Evolutionary conservation across 2,329 filamentous ascomycete genomes (phyloP), one percentile per base, ranked within the genome.

Genomic region (Xylariomycetidae sp.): DNA sequence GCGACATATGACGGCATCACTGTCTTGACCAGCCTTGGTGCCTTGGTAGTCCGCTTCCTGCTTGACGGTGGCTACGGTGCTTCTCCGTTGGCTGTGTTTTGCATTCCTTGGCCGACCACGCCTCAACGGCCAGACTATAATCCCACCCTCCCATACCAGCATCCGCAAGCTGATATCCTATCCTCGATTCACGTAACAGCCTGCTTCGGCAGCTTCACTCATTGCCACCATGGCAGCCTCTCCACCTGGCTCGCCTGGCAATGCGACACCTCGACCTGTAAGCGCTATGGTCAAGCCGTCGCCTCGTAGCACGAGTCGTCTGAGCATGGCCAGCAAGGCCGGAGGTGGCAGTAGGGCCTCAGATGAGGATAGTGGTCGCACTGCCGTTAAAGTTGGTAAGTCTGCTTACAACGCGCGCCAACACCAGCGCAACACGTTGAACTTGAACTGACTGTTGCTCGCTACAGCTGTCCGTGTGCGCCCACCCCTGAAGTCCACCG

Each of bases 301-400:
- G 26, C 73, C 69, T 15, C 62, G 86, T 58, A 92, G 85, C 57
- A 85, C 72, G 48, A 94, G 87, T 64, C 84, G 89, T 49, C 70
- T 94, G 72, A 94, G 87, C 65, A 82, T 83, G 67, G 81, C 73
- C 52, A 85, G 84, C 65, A 90, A 84, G 60, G 67, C 72, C 32
- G 80, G 79, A 32, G 79, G 76, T 52, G 79, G 82, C 43, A 94
- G 86, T 63, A 77, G 86, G 54, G 82, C 83, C 16, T 94, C 88
- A 1, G 89, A 95, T 52, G 89, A 95, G 50, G 89, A 95, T 49
- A 53, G 46, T 58, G 74, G 74, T 43, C 89, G 85, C 58, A 95
- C 89, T 6, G 85, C 89, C 17, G 89, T 95, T 64, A 92, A 86
- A 90, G 89, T 95, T 58, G 89, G 89, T 95, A 76, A 52, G 88